Evolutionary conservation across 2,329 filamentous ascomycete species (phyloP), one percentile per base, ranked within the genome.

Genomic region (Ascochyta fabae): DNA sequence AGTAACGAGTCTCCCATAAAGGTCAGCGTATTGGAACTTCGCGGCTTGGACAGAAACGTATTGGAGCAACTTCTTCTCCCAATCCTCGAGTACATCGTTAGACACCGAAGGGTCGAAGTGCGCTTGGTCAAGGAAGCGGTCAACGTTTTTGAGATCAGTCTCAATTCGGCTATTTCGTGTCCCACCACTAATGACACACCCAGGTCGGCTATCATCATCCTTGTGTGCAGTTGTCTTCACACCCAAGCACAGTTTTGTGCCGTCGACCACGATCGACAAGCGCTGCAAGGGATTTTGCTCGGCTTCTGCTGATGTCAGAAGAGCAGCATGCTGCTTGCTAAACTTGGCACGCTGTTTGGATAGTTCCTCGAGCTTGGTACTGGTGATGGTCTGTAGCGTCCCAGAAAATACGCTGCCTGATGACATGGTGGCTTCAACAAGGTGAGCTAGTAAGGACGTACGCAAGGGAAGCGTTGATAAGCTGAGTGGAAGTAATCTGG

Each of bases 21-120:
- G 61, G 33, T 68, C 66, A 6, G 72, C 71, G 47, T 75, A 75
- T 29, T 71, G 57, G 31, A 65, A 75, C 50, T 73, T 75, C 47
- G 65, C 66, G 4, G 75, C 76, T 46, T 78, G 73, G 6, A 70
- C 51, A 4, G 69, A 63, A 6, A 77, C 65, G 48, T 76, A 68
- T 26, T 68, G 64, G 1, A 66, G 26, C 1, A 76, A 44, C 15
- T 52, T 67, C 12, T 64, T 60, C 41, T 73, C 65, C 75, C 74
- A 77, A 29, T 70, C 60, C 24, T 62, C 48, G 3, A 77, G 50
- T 5, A 75, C 57, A n/a, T 66, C 68, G 13, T 57, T 45, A 7
- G 75, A 75, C 6, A 76, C 65, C 2, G 71, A 73, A 6, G 72
- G 73, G 42, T 77, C 74, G 35, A 74, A 71, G 10, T 62, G 67